Evolutionary conservation across 208 protist species (phyloP).

Genomic region (Leishmania martiniquensis): DNA sequence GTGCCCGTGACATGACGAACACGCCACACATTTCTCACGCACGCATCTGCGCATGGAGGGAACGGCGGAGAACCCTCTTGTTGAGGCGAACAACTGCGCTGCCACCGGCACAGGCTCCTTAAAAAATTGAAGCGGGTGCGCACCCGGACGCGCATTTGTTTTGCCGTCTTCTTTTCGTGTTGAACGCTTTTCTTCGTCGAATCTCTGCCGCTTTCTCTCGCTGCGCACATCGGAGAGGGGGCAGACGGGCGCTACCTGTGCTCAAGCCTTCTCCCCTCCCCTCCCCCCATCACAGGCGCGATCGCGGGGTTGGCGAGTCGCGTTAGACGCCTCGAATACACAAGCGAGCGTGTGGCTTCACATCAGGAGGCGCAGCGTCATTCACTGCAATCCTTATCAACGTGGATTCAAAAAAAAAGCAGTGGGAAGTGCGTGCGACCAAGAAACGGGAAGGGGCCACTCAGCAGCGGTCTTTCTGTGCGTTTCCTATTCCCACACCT

Average conservation of each 20-base stretch:
- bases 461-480: too few species aligned
- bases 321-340: neutral
- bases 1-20: neutral
- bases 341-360: neutral
- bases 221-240: neutral
- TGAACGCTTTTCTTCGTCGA: neutral
- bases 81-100: neutral
- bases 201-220: neutral
- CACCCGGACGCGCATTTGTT: neutral
- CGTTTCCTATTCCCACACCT: too few species aligned
- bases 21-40: neutral
- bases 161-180: neutral
- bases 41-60: neutral
- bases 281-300: neutral
- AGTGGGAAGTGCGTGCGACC: too few species aligned
- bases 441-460: too few species aligned
- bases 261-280: neutral
- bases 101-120: neutral
- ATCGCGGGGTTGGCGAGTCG: neutral
- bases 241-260: neutral
- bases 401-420: too few species aligned
- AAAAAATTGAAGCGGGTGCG: neutral
- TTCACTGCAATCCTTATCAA: neutral
- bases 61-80: too few species aligned
- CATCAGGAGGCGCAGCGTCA: neutral